Conservation (phyloP, 306 rosid genomes). For the Datisca glomerata region DNA sequence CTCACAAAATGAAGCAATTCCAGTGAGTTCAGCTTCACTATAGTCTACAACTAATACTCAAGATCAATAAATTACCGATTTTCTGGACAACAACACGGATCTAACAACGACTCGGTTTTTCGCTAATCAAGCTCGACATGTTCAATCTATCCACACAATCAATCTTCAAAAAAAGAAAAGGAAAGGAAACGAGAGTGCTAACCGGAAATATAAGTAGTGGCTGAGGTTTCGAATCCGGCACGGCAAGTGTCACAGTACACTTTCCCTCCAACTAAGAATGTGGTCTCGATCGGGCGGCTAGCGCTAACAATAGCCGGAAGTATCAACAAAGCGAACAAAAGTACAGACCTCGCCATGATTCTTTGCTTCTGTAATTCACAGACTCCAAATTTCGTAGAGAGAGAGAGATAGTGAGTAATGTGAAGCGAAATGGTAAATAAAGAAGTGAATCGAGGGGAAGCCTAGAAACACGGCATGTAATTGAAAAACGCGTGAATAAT, state of each 20-base stretch:
- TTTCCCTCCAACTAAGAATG: not conserved
- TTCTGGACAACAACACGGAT: too few relatives aligned
- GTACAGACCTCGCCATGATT: not conserved
- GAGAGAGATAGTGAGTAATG: not conserved
- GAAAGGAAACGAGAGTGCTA: not conserved
- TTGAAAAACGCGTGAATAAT: too few relatives aligned
- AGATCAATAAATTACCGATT: too few relatives aligned
- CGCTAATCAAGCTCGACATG: not conserved
- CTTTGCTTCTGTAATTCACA: not conserved
- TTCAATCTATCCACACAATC: too few relatives aligned
- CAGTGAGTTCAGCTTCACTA: too few relatives aligned
- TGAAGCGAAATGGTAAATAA: not conserved
- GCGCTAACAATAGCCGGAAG: not conserved
- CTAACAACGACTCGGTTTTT: not conserved
- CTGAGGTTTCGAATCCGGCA: not conserved
- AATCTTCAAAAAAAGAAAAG: too few relatives aligned
- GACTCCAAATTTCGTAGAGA: not conserved
- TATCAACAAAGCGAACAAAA: not conserved
- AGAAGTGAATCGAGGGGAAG: not conserved
- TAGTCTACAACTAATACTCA: too few relatives aligned
- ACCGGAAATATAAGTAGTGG: not conserved
- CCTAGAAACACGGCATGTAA: too few relatives aligned
- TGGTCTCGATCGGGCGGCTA: not conserved
- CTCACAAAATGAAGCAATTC: too few relatives aligned
- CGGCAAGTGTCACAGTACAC: slow-evolving; percentile 1